phyloP scores from a whole-genome alignment of 2,329 filamentous ascomycete genomes.

The Xylaria arbuscula region DNA sequence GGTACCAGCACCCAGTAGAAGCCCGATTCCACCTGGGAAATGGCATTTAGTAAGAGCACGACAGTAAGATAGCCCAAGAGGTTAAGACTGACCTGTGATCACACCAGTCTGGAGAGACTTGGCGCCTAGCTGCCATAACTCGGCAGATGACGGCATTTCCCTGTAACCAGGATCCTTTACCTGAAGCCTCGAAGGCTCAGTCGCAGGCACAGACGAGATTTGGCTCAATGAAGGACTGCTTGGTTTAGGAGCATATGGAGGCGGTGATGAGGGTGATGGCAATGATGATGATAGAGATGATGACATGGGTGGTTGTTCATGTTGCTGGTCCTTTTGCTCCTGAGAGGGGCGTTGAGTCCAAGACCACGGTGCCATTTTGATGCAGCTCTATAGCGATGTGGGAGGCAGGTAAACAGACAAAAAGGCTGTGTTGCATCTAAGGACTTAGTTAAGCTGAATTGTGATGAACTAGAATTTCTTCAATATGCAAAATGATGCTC shows the following conservation, averaged over 20 bases:
- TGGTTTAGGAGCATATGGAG: conserved; percentile 21
- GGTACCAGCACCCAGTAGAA: conserved; percentile 73
- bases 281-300: conserved; percentile 22
- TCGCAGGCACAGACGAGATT: conserved; percentile 10
- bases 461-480: not conserved
- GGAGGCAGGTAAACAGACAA: not conserved
- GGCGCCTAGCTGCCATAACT: conserved; percentile 44
- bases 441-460: not conserved
- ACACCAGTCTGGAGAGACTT: conserved; percentile 48
- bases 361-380: conserved; percentile 36
- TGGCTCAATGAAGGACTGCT: conserved; percentile 11
- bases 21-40: conserved; percentile 64
- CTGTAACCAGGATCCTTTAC: conserved; percentile 22
- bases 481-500: not conserved
- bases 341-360: conserved; percentile 36
- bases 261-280: not conserved
- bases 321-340: conserved; percentile 25
- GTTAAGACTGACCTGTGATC: conserved; percentile 43
- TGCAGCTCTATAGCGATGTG: not conserved
- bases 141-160: conserved; percentile 42
- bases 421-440: not conserved
- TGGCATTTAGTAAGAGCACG: conserved; percentile 38
- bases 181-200: conserved; percentile 6
- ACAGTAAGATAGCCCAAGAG: conserved; percentile 4
- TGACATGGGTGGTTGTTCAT: not conserved